Percentiles rank a stretch among this genome's conserved stretches.
These are phyloP conservation scores for Spizellomyces sp. DNA, from an alignment of 192 early-diverging fungal genomes.

Conservation along the genomic window DNA sequence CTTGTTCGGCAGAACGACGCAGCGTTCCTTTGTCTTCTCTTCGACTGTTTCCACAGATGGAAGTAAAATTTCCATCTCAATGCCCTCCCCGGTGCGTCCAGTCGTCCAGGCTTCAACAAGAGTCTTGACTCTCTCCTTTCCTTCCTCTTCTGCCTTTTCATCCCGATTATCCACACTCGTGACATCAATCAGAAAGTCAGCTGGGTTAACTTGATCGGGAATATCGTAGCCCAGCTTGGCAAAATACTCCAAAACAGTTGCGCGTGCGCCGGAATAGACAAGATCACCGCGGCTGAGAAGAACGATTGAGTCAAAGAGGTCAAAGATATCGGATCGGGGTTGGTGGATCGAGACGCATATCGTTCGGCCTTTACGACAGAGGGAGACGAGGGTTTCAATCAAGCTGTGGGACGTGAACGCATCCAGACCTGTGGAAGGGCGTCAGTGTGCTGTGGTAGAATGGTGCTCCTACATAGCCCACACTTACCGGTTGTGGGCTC, in stretches of 20 bases:
- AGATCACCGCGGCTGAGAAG: constrained; percentile 65
- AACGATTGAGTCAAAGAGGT: constrained; percentile 79
- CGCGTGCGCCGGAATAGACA: constrained; percentile 63
- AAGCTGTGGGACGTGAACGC: constrained; percentile 66
- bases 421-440: constrained; percentile 57
- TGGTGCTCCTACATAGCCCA: background rate
- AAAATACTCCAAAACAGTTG: constrained; percentile 55
- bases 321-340: constrained; percentile 81
- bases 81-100: background rate
- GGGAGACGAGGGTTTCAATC: constrained; percentile 54
- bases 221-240: constrained; percentile 55
- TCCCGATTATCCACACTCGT: constrained; percentile 44
- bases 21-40: background rate
- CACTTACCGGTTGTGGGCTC: constrained; percentile 38
- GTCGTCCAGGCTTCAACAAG: constrained; percentile 33
- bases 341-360: constrained; percentile 90
- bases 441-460: constrained; percentile 4
- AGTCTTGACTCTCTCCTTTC: constrained; percentile 15
- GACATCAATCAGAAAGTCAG: constrained; percentile 69
- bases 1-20: background rate
- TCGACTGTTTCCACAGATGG: background rate
- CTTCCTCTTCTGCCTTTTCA: constrained; percentile 25
- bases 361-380: constrained; percentile 45
- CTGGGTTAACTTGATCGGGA: constrained; percentile 66
- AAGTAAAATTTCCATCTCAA: background rate